These are phyloP conservation scores for Suhomyces panamericanus DNA, from an alignment of 1,139 yeast genomes.

Conservation along the genomic window DNA sequence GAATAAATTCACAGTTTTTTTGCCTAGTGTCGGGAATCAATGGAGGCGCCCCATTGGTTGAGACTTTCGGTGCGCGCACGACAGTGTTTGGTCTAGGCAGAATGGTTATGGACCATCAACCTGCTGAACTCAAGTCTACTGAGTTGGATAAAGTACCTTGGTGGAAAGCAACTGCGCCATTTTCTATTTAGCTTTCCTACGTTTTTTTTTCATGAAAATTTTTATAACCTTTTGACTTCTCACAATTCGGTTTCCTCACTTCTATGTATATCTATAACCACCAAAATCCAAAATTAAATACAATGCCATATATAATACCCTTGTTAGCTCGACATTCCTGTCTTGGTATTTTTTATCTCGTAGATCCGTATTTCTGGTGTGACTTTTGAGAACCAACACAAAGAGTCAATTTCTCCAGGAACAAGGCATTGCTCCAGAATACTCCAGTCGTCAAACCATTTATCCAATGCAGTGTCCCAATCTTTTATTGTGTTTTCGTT, in stretches of 20 bases:
- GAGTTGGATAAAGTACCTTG: too few relatives aligned
- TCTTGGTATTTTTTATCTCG: constrained; percentile 15
- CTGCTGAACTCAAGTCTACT: too few relatives aligned
- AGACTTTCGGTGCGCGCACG: constrained; percentile 7
- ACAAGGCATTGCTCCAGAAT: constrained; percentile 18
- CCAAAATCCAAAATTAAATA: too few relatives aligned
- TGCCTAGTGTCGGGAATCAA: constrained; percentile 11
- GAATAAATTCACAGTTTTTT: constrained; percentile 8
- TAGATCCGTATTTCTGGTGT: constrained; percentile 49
- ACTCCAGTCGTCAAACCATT: constrained; percentile 30
- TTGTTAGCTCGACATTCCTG: not conserved
- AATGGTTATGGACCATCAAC: too few relatives aligned
- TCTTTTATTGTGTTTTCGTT: constrained; percentile 54
- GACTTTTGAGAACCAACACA: constrained; percentile 32
- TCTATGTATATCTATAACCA: too few relatives aligned
- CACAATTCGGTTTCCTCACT: too few relatives aligned
- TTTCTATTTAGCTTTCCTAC: too few relatives aligned
- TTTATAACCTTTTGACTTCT: too few relatives aligned
- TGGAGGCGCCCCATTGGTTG: constrained; percentile 12
- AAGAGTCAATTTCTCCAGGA: constrained; percentile 22
- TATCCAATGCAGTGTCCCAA: constrained; percentile 50
- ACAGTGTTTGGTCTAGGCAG: not conserved
- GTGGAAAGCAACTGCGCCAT: too few relatives aligned
- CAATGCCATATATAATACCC: not conserved
- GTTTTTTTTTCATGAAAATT: too few relatives aligned